A percentile compares a stretch with the other conserved stretches of the same genome.
phyloP scores from a whole-genome alignment of 176 grass and related monocot genomes.

The Melocanna baccifera region DNA sequence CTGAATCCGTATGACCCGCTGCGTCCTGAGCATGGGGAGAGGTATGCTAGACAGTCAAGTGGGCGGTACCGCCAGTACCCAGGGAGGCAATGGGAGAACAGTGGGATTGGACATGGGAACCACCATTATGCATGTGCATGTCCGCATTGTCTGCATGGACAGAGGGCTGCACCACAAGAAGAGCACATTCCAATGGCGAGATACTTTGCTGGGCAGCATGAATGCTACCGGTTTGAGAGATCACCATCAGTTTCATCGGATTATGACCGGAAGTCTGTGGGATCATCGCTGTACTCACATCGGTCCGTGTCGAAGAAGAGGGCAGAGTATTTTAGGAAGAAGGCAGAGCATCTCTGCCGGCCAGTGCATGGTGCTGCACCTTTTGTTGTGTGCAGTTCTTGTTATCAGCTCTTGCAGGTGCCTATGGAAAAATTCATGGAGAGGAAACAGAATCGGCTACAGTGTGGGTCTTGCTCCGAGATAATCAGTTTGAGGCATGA shows the following conservation, averaged over 20 bases:
- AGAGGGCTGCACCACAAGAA: slow-evolving; percentile 28
- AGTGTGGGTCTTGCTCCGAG: slow-evolving; percentile 73
- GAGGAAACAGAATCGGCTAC: slow-evolving; percentile 38
- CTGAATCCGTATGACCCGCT: slow-evolving; percentile 19
- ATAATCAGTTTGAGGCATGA: slow-evolving; percentile 42
- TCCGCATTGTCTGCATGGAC: slow-evolving; percentile 35
- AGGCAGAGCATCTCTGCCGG: slow-evolving; percentile 46
- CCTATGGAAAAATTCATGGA: slow-evolving; percentile 51
- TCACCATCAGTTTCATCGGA: slow-evolving; percentile 46
- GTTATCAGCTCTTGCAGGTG: slow-evolving; percentile 74
- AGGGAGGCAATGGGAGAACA: slow-evolving; percentile 48
- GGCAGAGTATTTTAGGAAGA: slow-evolving; percentile 54
- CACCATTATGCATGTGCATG: slow-evolving; percentile 42
- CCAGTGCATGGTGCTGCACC: slow-evolving; percentile 77
- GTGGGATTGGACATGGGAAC: slow-evolving; percentile 30
- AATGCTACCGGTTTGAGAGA: slow-evolving; percentile 45
- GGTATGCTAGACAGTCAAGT: slow-evolving; percentile 35
- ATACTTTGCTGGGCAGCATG: slow-evolving; percentile 55
- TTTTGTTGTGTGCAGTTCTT: slow-evolving; percentile 65
- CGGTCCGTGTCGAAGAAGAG: slow-evolving; percentile 43
- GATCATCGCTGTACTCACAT: slow-evolving; percentile 52
- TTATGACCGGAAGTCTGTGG: slow-evolving; percentile 56
- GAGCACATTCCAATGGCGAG: slow-evolving; percentile 49
- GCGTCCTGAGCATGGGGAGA: slow-evolving; percentile 39
- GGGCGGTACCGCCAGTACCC: slow-evolving; percentile 40